Percentiles rank a stretch among this genome's conserved stretches.
These are phyloP conservation scores for Vigna nakashimae DNA, from an alignment of 306 rosid species.

Conservation along the genomic window DNA sequence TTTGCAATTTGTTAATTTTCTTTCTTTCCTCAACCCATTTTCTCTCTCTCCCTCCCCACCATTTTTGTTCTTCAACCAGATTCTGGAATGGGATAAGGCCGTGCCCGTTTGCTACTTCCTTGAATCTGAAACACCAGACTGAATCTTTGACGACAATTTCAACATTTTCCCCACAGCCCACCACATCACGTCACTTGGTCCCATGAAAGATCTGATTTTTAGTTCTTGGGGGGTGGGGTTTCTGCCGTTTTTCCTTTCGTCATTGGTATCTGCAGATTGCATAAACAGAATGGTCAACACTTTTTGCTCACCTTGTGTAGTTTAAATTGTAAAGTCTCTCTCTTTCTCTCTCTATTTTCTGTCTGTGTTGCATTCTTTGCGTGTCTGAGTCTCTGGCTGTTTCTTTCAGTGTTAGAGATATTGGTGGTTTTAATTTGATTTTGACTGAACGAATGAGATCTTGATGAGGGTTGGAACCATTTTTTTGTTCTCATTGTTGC, in stretches of 20 bases:
- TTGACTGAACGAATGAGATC: conserved; percentile 51
- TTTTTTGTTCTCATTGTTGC: conserved; percentile 43
- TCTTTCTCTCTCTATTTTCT: neutral
- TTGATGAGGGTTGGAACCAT: conserved; percentile 55
- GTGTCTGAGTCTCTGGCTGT: conserved; percentile 1
- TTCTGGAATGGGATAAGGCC: conserved; percentile 3
- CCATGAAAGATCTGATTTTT: conserved; percentile 43
- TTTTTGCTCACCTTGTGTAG: conserved; percentile 17
- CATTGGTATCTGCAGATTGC: conserved; percentile 16
- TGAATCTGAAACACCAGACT: conserved; percentile 28
- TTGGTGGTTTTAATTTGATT: conserved; percentile 30
- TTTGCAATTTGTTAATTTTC: conserved; percentile 2
- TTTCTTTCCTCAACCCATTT: conserved; percentile 14
- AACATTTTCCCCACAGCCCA: conserved; percentile 39
- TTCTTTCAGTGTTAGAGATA: conserved; percentile 14
- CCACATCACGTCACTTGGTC: conserved; percentile 19
- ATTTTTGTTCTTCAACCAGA: conserved; percentile 1
- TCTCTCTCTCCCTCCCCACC: neutral
- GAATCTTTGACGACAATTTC: conserved; percentile 12
- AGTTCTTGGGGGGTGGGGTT: conserved; percentile 25
- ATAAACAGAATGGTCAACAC: conserved; percentile 42
- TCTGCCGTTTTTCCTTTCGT: conserved; percentile 2
- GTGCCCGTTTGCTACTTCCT: conserved; percentile 14
- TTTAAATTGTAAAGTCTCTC: conserved; percentile 39
- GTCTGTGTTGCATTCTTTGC: neutral